Percentiles rank a stretch among this genome's conserved stretches.
Evolutionary conservation across 2,329 filamentous ascomycete species (phyloP).

Genomic region (Camillea tinctor): DNA sequence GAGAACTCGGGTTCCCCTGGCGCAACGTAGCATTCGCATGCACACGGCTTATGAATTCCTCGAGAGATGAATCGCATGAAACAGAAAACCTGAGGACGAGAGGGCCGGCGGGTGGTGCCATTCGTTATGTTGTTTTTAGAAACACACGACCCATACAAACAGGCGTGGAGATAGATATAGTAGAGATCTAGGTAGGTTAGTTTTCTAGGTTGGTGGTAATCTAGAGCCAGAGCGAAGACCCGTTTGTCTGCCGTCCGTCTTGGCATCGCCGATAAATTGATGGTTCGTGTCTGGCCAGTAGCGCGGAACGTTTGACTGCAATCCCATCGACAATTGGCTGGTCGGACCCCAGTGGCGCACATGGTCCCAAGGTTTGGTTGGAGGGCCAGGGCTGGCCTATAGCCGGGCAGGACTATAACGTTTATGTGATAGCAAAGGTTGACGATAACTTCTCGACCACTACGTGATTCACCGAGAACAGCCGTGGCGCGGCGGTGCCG

Average conservation of each 20-base stretch:
- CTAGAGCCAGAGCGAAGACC: constrained; percentile 5
- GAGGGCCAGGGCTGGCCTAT: neutral
- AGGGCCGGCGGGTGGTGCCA: constrained; percentile 4
- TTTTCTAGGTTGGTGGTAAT: constrained; percentile 2
- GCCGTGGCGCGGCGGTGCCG: neutral
- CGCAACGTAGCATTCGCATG: constrained; percentile 23
- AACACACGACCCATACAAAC: neutral
- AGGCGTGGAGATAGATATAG: neutral
- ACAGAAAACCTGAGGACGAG: neutral
- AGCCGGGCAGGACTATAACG: neutral
- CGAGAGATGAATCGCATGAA: neutral
- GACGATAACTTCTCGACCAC: neutral
- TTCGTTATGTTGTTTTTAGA: neutral
- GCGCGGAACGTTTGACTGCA: neutral
- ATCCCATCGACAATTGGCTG: neutral
- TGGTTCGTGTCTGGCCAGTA: neutral
- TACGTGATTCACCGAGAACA: neutral
- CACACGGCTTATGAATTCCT: constrained; percentile 11
- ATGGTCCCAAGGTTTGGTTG: neutral
- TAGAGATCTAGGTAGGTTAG: constrained; percentile 1
- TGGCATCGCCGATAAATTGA: constrained; percentile 13
- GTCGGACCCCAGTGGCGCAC: neutral
- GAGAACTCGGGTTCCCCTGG: constrained; percentile 3
- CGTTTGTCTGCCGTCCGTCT: constrained; percentile 15
- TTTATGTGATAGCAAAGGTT: neutral